Evolutionary conservation across 768 basidiomycete genomes (phyloP).

Genomic region (Pleurotus eryngii): DNA sequence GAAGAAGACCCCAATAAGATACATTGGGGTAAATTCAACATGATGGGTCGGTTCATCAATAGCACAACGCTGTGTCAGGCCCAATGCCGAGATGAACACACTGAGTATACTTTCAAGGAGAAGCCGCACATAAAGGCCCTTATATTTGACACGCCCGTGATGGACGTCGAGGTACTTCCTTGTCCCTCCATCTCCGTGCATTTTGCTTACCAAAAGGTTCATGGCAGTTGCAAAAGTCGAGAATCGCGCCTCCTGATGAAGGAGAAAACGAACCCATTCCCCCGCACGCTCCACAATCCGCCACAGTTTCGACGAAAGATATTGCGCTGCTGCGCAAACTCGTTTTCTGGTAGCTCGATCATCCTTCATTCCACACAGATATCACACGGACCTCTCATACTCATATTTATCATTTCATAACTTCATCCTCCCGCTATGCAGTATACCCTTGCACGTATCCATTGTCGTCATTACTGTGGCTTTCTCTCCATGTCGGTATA

Average conservation of each 20-base stretch:
- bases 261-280: conserved; percentile 31
- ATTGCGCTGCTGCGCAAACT: conserved; percentile 47
- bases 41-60: conserved; percentile 84
- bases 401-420: conserved; percentile 7
- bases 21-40: conserved; percentile 95
- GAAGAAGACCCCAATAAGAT: conserved; percentile 66
- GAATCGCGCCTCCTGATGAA: conserved; percentile 52
- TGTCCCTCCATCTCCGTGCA: background rate
- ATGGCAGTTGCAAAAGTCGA: conserved; percentile 60
- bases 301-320: conserved; percentile 32
- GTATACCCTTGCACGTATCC: background rate
- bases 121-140: conserved; percentile 52
- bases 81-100: conserved; percentile 54
- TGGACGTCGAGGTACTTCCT: conserved; percentile 62
- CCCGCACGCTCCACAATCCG: conserved; percentile 16
- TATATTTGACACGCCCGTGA: conserved; percentile 53
- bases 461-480: background rate
- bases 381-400: conserved; percentile 10
- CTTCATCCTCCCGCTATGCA: background rate
- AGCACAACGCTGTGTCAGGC: conserved; percentile 76
- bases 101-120: conserved; percentile 61
- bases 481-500: conserved; percentile 6
- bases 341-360: conserved; percentile 35
- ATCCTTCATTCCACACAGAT: background rate
- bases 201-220: conserved; percentile 1